Percentiles rank a stretch among this genome's conserved stretches.
phyloP scores from a whole-genome alignment of 148 eudicot genomes.

The Rhododendron ovatum region DNA sequence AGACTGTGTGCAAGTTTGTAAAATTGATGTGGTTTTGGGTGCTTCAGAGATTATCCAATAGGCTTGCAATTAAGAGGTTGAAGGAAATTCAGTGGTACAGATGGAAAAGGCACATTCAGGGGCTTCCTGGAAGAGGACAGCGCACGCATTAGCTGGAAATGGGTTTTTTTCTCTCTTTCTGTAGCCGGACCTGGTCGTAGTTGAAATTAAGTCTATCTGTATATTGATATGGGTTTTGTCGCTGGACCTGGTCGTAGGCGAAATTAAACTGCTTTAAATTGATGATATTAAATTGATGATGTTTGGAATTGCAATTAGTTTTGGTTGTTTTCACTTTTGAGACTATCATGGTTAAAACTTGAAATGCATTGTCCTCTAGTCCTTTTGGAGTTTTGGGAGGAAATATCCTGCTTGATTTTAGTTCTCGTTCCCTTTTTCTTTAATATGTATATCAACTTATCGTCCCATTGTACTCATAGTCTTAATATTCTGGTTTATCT shows the following conservation, averaged over 20 bases:
- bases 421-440: too few relatives aligned
- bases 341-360: neutral
- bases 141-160: constrained; percentile 24
- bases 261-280: neutral
- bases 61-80: constrained; percentile 39
- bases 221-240: neutral
- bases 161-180: neutral
- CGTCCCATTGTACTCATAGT: too few relatives aligned
- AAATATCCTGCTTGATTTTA: too few relatives aligned
- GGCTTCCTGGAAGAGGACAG: constrained; percentile 60
- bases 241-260: neutral
- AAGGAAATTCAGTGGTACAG: constrained; percentile 60
- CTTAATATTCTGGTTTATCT: too few relatives aligned
- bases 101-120: constrained; percentile 51
- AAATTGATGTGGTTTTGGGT: neutral
- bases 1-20: too few relatives aligned
- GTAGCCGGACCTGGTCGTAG: neutral
- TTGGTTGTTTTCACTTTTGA: neutral
- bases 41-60: constrained; percentile 55
- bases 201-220: too few relatives aligned
- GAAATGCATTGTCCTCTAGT: neutral
- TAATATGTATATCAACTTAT: too few relatives aligned
- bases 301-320: neutral
- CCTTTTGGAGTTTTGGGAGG: neutral
- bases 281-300: neutral